These are phyloP conservation scores for Inosperma sp. DNA, from an alignment of 768 basidiomycete species.

Conservation along the genomic window DNA sequence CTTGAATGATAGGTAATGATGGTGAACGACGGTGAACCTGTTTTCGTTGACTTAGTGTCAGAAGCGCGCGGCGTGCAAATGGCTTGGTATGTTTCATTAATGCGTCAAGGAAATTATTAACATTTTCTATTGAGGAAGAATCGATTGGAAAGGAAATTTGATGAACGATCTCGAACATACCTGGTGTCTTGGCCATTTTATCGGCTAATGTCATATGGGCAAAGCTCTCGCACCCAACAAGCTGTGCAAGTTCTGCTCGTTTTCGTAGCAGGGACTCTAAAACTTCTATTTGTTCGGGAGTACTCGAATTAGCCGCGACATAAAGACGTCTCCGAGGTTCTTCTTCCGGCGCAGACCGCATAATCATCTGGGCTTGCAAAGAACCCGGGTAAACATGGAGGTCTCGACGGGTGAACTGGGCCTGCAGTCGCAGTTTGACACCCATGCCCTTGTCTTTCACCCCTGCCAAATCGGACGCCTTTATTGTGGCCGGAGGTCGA, in stretches of 20 bases:
- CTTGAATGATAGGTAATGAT: conserved; percentile 63
- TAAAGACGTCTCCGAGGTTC: conserved; percentile 80
- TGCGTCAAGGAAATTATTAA: conserved; percentile 77
- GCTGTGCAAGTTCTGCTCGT: conserved; percentile 74
- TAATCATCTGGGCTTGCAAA: conserved; percentile 89
- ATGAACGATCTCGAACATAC: conserved; percentile 31
- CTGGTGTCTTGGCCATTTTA: conserved; percentile 97
- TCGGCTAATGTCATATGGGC: conserved; percentile 84
- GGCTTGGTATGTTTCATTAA: conserved; percentile 77
- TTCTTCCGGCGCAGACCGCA: conserved; percentile 82
- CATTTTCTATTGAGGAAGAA: conserved; percentile 56
- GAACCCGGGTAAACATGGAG: conserved; percentile 81
- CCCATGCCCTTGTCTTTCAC: conserved; percentile 77
- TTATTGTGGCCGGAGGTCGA: conserved; percentile 63
- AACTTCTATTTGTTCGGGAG: conserved; percentile 65
- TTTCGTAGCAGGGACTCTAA: conserved; percentile 73
- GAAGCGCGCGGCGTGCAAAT: conserved; percentile 69
- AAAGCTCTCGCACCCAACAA: conserved; percentile 84
- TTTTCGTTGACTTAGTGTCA: conserved; percentile 64
- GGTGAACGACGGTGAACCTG: conserved; percentile 61
- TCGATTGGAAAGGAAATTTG: background rate
- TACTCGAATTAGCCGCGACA: conserved; percentile 74
- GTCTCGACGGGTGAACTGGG: conserved; percentile 69
- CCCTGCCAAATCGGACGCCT: conserved; percentile 64
- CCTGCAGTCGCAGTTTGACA: conserved; percentile 65